Evolutionary conservation across 305 asterid genomes (phyloP), one percentile per base, ranked within the genome.

Genomic region (Caryopteris hybrid): DNA sequence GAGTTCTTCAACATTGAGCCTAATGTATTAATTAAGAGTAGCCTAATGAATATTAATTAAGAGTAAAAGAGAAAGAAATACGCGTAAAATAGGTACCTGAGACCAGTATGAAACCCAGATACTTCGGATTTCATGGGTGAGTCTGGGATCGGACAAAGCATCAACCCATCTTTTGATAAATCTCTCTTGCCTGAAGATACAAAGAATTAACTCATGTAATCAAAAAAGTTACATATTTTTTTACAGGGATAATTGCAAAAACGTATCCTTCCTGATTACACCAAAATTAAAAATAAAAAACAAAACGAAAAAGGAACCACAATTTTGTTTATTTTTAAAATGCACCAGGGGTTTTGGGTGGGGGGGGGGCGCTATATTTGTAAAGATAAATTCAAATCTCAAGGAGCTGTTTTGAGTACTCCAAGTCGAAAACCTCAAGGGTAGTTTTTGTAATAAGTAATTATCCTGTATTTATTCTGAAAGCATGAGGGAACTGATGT

Each of bases 51-150:
- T 13, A 43, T 2, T 13, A 61, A 13, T 6, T 9, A 22, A 39
- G 1, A 18, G 8, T 1, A 31, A 14, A 53, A 42, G 22, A 63
- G 47, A 27, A 9, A 36, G 41, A 5, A 43, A 22, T 8, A 5
- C 33, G 38, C 14, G 48, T 38, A 41, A 41, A 11, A 25, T 8
- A 12, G 22, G 56, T 70, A 92, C 98, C 97, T 90, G 96, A 75
- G 86, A 64, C 96, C 89, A 90, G 86, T 90, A 90, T 57, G 98
- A 82, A 59, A 92, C 69, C 98, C 97, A 92, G 42, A 92, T 88
- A 58, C 84, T 69, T 66, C 96, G 88, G 73, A 92, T 90, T 75
- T 92, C 98, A 69, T 86, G 89, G 68, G 93, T 88, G 76, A 87
- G 86, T 2, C 97, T 84, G 60, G 91, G 91, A 50, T 90, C 97